Base-by-base conservation (phyloP, 2,329 filamentous ascomycete species). In the Escovopsis sp. region DNA sequence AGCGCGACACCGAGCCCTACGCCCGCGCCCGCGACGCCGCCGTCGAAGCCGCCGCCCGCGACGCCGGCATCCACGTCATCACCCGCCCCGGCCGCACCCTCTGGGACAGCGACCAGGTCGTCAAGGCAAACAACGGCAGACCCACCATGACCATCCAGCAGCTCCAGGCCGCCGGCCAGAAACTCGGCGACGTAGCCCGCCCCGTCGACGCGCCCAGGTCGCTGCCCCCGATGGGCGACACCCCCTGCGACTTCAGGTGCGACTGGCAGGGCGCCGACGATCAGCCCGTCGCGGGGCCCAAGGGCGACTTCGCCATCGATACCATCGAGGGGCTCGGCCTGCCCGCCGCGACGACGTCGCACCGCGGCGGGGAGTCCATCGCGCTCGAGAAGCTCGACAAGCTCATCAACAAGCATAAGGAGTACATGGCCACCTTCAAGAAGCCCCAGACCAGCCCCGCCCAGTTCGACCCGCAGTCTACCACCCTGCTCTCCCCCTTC, bases 1-100 rank as follows among this genome's bases (percentile, higher is more conserved):
- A 87, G 51, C 80, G 78, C 47, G 81, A 86, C 46, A 83, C 79
- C 0, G 81, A 87, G 58, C 64, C 76, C 1, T 86, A 86, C 55
- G 79, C 64, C 4, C 64, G 70, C 13, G 66, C 73, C 28, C 58
- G 81, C 34, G 81, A 87, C 52, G 62, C 61, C 2, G 56, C 60
- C 14, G 66, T 87, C 10, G 55, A 65, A 25, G 53, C 63, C 13
- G 55, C 76, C n/a, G 79, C 79, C 4, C 59, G 67, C 43, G 57
- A 71, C 31, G 73, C 76, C 0, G 79, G 79, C 1, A 75, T 86
- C 1, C 51, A 79, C 46, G 76, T 86, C 15, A 60, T 86, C n/a
- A 56, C 69, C 10, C 66, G 61, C 34, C 65, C 62, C 17, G 80
- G 81, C 1, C 62, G 81, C 28, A 86, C 79, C 4, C 58, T 86